These are phyloP conservation scores for Paramecium sexaurelia DNA, from an alignment of 73 alveolate genomes.

Conservation along the genomic window DNA sequence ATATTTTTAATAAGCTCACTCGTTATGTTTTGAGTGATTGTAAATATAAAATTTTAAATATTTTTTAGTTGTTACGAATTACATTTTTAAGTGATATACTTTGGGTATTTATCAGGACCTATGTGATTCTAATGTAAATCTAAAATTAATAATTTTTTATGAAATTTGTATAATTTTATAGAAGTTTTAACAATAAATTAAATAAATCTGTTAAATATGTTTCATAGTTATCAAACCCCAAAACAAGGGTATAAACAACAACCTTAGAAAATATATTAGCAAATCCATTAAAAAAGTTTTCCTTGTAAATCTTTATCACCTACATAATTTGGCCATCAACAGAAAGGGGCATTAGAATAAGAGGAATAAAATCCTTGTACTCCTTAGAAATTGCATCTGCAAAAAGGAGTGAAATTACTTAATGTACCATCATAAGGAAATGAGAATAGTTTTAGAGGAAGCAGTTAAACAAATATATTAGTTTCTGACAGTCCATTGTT, in stretches of 20 bases:
- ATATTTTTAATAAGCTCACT: conserved; percentile 70
- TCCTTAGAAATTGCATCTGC: neutral
- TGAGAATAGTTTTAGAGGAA: neutral
- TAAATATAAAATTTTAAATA: neutral
- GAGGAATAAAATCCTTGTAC: neutral
- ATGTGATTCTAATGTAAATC: neutral
- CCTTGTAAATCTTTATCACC: neutral
- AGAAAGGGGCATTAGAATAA: neutral
- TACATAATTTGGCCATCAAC: neutral
- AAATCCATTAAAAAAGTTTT: neutral
- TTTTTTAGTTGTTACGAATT: neutral
- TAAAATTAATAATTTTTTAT: too few species aligned
- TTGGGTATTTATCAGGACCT: neutral
- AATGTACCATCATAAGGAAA: neutral
- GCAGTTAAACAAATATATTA: neutral
- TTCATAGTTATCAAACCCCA: conserved; percentile 1
- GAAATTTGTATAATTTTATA: neutral
- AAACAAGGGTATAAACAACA: neutral
- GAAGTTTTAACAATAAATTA: conserved; percentile 15
- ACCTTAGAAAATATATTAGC: neutral
- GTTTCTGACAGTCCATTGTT: neutral
- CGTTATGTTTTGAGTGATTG: conserved; percentile 10
- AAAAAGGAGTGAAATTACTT: neutral
- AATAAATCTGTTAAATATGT: conserved; percentile 35
- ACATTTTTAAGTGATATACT: neutral